These are phyloP conservation scores for Myriosclerotinia scirpicola DNA, from an alignment of 2,329 filamentous ascomycete species.

Conservation along the genomic window DNA sequence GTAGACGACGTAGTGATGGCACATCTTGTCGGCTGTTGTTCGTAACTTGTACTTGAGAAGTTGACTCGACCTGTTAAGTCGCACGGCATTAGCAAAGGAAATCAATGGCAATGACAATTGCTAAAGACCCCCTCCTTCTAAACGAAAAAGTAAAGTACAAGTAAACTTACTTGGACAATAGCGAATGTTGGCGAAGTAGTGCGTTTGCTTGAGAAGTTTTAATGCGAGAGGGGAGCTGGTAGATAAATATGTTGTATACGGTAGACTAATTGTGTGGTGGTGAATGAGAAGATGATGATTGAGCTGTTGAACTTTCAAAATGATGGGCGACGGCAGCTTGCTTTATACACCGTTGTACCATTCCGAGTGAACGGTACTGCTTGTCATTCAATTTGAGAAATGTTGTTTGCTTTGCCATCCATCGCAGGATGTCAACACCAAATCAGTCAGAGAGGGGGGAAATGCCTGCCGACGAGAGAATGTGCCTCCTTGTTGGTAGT, in stretches of 20 bases:
- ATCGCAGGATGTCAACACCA: constrained; percentile 29
- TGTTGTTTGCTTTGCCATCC: constrained; percentile 37
- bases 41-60: constrained; percentile 2
- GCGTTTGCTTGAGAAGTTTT: constrained; percentile 1
- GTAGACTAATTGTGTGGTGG: constrained; percentile 12
- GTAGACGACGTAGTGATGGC: constrained; percentile 10
- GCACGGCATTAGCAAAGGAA: constrained; percentile 7
- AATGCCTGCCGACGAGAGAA: constrained; percentile 32
- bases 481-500: constrained; percentile 35
- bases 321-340: constrained; percentile 34
- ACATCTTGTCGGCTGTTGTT: constrained; percentile 19
- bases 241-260: constrained; percentile 15
- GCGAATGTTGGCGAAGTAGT: background rate
- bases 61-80: constrained; percentile 8
- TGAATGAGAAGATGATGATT: constrained; percentile 21
- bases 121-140: background rate
- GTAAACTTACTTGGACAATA: constrained; percentile 17
- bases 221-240: constrained; percentile 8
- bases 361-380: constrained; percentile 38
- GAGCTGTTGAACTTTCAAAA: constrained; percentile 26
- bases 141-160: background rate
- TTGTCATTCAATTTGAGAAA: constrained; percentile 35
- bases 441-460: constrained; percentile 24
- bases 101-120: constrained; percentile 9
- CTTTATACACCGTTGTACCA: constrained; percentile 40